A percentile compares a stretch with the other conserved stretches of the same genome.
Conservation (phyloP, 805 yeast genomes). For the Metschnikowia chrysomelidarum region DNA sequence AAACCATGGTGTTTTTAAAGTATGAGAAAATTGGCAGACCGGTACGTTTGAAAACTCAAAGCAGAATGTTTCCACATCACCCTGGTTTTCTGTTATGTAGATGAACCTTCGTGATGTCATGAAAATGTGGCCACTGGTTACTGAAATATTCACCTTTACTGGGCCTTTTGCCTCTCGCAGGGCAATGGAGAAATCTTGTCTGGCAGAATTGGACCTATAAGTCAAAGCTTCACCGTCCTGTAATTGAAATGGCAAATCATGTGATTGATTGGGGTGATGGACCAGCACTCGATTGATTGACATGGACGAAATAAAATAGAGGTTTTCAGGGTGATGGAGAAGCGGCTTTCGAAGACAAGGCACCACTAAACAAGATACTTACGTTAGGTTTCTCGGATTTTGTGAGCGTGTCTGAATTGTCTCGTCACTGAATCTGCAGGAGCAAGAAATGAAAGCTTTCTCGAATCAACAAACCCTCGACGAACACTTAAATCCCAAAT, state of each 20-base stretch:
- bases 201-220: constrained; percentile 16
- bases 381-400: too few relatives aligned
- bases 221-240: constrained; percentile 17
- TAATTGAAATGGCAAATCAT: constrained; percentile 18
- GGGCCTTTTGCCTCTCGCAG: constrained; percentile 17
- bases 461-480: too few relatives aligned
- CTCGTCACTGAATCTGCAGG: too few relatives aligned
- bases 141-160: constrained; percentile 25
- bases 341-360: not conserved
- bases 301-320: constrained; percentile 12
- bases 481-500: too few relatives aligned
- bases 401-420: too few relatives aligned
- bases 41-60: constrained; percentile 30
- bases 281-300: constrained; percentile 14
- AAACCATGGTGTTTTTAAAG: constrained; percentile 50
- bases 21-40: constrained; percentile 34
- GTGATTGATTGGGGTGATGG: not conserved
- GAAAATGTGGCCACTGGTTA: constrained; percentile 39
- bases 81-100: constrained; percentile 36
- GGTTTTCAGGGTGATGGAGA: not conserved
- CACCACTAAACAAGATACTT: too few relatives aligned
- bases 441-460: too few relatives aligned
- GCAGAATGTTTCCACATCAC: constrained; percentile 43
- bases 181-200: constrained; percentile 31
- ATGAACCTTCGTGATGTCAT: constrained; percentile 44